Conservation (phyloP, 371 early-diverging fungal species). For the Cokeromyces recurvatus region DNA sequence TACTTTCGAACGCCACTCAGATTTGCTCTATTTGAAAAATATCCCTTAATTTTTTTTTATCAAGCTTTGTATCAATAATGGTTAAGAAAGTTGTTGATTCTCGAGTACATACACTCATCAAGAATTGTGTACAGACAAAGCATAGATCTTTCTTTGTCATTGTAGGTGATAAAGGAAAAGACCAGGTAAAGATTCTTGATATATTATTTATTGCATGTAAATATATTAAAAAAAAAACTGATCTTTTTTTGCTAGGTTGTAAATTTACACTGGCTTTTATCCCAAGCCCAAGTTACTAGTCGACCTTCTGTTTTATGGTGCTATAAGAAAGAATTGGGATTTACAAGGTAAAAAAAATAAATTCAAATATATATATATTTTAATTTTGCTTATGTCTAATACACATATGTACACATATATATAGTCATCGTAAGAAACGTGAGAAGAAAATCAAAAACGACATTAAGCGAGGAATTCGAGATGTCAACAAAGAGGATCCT, state of each 20-base stretch:
- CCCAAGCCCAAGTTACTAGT: slow-evolving; percentile 87
- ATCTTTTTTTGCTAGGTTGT: slow-evolving; percentile 65
- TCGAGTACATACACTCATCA: slow-evolving; percentile 88
- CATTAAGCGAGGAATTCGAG: slow-evolving; percentile 84
- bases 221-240: too few relatives aligned
- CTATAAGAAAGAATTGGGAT: slow-evolving; percentile 97
- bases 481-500: slow-evolving; percentile 91
- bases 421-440: slow-evolving; percentile 91
- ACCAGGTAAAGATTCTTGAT: slow-evolving; percentile 67
- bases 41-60: too few relatives aligned
- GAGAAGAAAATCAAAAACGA: slow-evolving; percentile 91
- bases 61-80: too few relatives aligned
- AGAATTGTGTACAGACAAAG: slow-evolving; percentile 85
- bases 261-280: slow-evolving; percentile 93
- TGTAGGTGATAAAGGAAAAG: slow-evolving; percentile 94
- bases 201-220: background rate
- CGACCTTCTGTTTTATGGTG: slow-evolving; percentile 97
- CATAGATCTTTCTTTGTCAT: slow-evolving; percentile 96
- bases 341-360: slow-evolving; percentile 60
- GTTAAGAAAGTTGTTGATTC: slow-evolving; percentile 90
- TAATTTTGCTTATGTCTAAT: too few relatives aligned
- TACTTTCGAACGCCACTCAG: too few relatives aligned
- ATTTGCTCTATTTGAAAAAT: too few relatives aligned
- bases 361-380: too few relatives aligned
- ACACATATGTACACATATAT: too few relatives aligned